Evolutionary conservation across 495 filamentous ascomycete species (phyloP), one percentile per base, ranked within the genome.

Genomic region (Xylaria cubensis): DNA sequence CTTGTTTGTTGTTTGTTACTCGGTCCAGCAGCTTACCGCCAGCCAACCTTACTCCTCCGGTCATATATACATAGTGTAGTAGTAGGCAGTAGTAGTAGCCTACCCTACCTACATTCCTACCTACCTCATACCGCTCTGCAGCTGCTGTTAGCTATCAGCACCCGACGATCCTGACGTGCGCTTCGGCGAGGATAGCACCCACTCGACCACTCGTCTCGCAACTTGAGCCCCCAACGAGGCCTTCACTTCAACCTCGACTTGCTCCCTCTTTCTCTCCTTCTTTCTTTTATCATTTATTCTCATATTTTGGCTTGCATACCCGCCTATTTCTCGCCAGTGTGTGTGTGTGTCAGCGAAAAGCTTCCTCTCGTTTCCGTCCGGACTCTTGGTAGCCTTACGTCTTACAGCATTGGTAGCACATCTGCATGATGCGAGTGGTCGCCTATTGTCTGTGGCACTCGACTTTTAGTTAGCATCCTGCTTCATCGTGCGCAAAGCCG

Each of bases 321-420:
- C 41, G 36, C 44, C 44, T 51, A n/a, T 61, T 73, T 67, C 64
- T 53, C 70, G 67, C 65, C 72, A 59, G 69, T 74, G 71, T 29
- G 26, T 29, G 26, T 29, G 26, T 29, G 26, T 74, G 73, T 63
- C 67, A 74, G 72, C 72, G 50, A n/a, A n/a, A n/a, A n/a, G n/a
- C 62, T 44, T 42, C 66, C 69, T 74, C 70, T 72, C 68, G 44
- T 67, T 71, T 67, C 72, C 69, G 59, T 51, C 42, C 59, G 64
- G 64, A 67, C 63, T 72, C 67, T 72, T 65, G 70, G 71, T 67
- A 73, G 71, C 75, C 67, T 67, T 64, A 51, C 73, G 74, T 78
- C 73, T 78, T 73, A 78, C 75, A 76, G 77, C 77, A 77, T 73
- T 68, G 74, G 74, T 73, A 79, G 77, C 77, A 76, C 77, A 77